Evolutionary conservation across 2,329 filamentous ascomycete species (phyloP).

Genomic region (Talaromyces verruculosus): DNA sequence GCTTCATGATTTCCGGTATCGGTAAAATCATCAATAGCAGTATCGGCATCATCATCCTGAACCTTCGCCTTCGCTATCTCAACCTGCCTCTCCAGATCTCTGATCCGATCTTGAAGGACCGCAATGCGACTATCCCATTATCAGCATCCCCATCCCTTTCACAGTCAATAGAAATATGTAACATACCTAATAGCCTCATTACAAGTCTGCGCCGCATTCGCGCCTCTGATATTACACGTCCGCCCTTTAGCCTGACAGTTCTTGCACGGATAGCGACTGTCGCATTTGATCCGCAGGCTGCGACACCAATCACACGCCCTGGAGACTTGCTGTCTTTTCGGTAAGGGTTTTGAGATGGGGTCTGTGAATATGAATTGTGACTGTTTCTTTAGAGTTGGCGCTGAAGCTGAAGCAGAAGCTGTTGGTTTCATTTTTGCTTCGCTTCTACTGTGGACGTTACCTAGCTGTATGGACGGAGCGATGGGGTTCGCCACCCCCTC

Average conservation of each 20-base stretch:
- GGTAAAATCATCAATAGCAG: neutral
- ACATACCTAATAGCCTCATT: conserved; percentile 12
- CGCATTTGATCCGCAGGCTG: conserved; percentile 17
- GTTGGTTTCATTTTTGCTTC: conserved; percentile 3
- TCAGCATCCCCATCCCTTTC: neutral
- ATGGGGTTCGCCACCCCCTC: neutral
- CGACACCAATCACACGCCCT: conserved; percentile 20
- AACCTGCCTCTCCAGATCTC: conserved; percentile 14
- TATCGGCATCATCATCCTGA: neutral
- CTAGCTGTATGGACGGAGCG: neutral
- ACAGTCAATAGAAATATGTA: neutral
- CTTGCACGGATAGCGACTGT: conserved; percentile 17
- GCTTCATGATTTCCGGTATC: neutral
- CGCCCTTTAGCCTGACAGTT: conserved; percentile 16
- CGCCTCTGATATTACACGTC: conserved; percentile 11
- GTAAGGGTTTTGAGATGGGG: conserved; percentile 9
- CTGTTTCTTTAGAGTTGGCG: neutral
- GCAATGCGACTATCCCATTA: conserved; percentile 11
- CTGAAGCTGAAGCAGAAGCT: neutral
- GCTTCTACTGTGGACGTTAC: neutral
- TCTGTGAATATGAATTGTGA: conserved; percentile 13
- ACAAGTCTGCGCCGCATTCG: conserved; percentile 10
- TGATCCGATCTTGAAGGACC: conserved; percentile 12
- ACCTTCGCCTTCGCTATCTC: neutral
- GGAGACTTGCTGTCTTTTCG: conserved; percentile 18